Base-by-base conservation (phyloP, 2,329 filamentous ascomycete genomes). In the Daldinia eschscholtzii region DNA sequence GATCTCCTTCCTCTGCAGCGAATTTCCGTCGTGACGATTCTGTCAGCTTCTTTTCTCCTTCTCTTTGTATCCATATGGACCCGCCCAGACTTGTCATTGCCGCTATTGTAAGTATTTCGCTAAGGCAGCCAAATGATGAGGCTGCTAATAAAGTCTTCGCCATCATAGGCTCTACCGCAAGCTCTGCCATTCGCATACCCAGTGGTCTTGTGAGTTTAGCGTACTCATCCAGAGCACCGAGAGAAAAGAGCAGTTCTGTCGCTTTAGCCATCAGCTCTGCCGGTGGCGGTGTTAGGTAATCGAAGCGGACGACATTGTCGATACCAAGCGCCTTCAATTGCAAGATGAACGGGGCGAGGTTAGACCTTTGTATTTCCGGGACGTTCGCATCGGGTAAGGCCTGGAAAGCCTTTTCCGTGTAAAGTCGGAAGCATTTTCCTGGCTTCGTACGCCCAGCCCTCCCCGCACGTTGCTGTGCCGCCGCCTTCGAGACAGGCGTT, bases 81-180 rank as follows among this genome's bases (percentile, higher is more conserved):
- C 93, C 92, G 67, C 94, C 92, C 0, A 97, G 83, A 70, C 91
- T 96, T 37, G 93, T 92, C 95, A 99, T 98, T 15, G 96, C 94
- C 5, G 95, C 93, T 71, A 98, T 97, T 1, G 91, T 93, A 28
- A 98, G 85, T 59, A 98, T 92, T 79, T 98, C 95, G 76, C 89
- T 91, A 12, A 97, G 82, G 73, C 94, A 98, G 41, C 86, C 86
- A 80, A 97, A 97, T 0, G 86, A 84, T 4, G 88, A 83, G 0
- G 94, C 92, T 18, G 90, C 88, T 7, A 98, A 88, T 4, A 98
- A 84, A 0, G 92, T 93, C 81, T 95, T 97, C 6, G 92, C 93
- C 87, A 98, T 96, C 93, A 98, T 98, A 0, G 96, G 96, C 74
- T 97, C 93, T 6, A 98, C 88, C 0, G 94, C 92, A 48, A 99